phyloP scores from a whole-genome alignment of 805 yeast species.

The Brettanomyces naardenensis region DNA sequence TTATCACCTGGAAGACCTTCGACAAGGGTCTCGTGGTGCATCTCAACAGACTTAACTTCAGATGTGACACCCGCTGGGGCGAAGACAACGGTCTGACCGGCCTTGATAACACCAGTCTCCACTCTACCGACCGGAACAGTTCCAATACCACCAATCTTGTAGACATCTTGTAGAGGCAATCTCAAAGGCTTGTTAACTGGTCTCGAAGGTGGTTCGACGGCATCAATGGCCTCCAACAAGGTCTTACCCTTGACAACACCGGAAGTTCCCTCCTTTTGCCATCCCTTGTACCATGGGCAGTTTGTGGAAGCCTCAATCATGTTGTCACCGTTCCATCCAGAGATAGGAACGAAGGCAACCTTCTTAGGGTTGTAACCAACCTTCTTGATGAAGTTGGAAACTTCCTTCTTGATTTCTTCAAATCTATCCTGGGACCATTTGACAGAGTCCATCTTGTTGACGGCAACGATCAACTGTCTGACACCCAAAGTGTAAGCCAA shows the following conservation, averaged over 20 bases:
- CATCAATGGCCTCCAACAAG: conserved; percentile 77
- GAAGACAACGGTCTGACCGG: conserved; percentile 61
- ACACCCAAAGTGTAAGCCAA: conserved; percentile 88
- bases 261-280: conserved; percentile 72
- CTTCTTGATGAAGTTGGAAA: conserved; percentile 74
- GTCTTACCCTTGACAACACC: conserved; percentile 73
- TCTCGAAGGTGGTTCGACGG: conserved; percentile 72
- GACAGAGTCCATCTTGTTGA: conserved; percentile 93
- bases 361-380: conserved; percentile 79
- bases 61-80: conserved; percentile 91
- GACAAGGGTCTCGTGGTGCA: conserved; percentile 76
- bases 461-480: conserved; percentile 77
- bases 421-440: conserved; percentile 79
- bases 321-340: conserved; percentile 93
- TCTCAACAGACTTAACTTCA: conserved; percentile 82
- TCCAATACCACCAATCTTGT: conserved; percentile 90
- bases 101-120: conserved; percentile 86
- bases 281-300: conserved; percentile 87
- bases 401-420: conserved; percentile 71
- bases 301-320: conserved; percentile 77
- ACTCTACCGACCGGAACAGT: conserved; percentile 93
- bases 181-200: conserved; percentile 84
- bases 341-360: conserved; percentile 83
- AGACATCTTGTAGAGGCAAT: conserved; percentile 84
- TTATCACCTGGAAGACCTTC: conserved; percentile 90